Evolutionary conservation across 441 rosid species (phyloP).

Genomic region (Populus hybrid): DNA sequence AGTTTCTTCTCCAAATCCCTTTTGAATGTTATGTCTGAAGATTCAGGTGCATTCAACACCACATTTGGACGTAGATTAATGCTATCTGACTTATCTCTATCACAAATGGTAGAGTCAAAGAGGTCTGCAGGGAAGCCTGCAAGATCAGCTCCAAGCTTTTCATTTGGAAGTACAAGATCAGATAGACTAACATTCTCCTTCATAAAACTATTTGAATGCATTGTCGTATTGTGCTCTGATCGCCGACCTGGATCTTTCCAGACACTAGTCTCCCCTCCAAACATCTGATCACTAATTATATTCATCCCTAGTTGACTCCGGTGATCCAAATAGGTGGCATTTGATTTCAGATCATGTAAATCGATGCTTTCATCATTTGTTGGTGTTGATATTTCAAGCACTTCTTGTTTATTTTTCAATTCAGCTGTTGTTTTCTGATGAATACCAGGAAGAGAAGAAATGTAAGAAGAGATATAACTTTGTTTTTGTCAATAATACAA

Average conservation of each 20-base stretch:
- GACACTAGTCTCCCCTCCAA: conserved; percentile 41
- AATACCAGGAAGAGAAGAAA: conserved; percentile 31
- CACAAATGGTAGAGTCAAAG: conserved; percentile 37
- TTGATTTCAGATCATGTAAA: conserved; percentile 32
- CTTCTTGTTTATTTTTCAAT: conserved; percentile 36
- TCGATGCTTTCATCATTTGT: conserved; percentile 38
- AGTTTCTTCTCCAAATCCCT: conserved; percentile 34
- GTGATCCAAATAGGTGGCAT: conserved; percentile 41
- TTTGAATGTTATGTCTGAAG: conserved; percentile 32
- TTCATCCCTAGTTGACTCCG: conserved; percentile 40
- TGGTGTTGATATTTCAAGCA: conserved; percentile 33
- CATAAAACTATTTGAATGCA: conserved; percentile 34
- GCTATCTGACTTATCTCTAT: conserved; percentile 30
- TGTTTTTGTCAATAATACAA: conserved; percentile 33
- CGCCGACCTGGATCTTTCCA: conserved; percentile 32
- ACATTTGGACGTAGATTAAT: conserved; percentile 33
- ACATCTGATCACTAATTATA: conserved; percentile 24
- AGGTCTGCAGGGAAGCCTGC: conserved; percentile 30
- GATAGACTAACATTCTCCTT: conserved; percentile 29
- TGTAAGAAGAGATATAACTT: conserved; percentile 24
- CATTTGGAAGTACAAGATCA: conserved; percentile 45
- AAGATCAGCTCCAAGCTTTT: conserved; percentile 34
- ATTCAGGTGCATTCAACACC: conserved; percentile 34
- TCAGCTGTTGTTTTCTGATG: conserved; percentile 34
- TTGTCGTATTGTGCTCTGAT: conserved; percentile 31